These are phyloP conservation scores for Crithidia bombi DNA, from an alignment of 208 protist species.

Conservation along the genomic window DNA sequence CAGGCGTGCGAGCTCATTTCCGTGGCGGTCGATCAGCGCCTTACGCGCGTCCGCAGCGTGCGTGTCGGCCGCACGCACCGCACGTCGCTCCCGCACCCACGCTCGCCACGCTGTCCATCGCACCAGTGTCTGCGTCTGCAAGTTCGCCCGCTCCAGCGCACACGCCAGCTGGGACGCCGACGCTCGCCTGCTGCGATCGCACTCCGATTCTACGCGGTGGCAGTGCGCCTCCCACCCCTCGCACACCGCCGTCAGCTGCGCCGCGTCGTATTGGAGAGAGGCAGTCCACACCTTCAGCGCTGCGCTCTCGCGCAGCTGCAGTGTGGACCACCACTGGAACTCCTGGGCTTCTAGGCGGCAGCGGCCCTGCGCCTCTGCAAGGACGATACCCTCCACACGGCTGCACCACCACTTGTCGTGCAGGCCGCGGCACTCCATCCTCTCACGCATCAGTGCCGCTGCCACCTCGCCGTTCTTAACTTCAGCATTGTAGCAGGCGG, in stretches of 20 bases:
- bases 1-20: conserved; percentile 6
- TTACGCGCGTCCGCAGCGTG: neutral
- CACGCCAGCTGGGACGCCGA: neutral
- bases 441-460: conserved; percentile 23
- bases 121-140: conserved; percentile 18
- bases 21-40: conserved; percentile 18
- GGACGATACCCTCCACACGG: conserved; percentile 12
- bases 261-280: conserved; percentile 18
- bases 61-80: neutral
- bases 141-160: conserved; percentile 16
- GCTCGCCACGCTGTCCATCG: conserved; percentile 8
- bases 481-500: conserved; percentile 12
- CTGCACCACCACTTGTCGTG: conserved; percentile 21
- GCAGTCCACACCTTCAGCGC: conserved; percentile 25
- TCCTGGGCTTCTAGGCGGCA: conserved; percentile 16
- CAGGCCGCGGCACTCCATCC: conserved; percentile 23
- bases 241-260: conserved; percentile 31
- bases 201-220: conserved; percentile 7
- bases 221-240: conserved; percentile 40
- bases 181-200: neutral
- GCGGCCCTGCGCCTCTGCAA: conserved; percentile 27
- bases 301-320: conserved; percentile 26
- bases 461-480: conserved; percentile 18
- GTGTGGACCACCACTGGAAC: conserved; percentile 19
- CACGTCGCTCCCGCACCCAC: conserved; percentile 8